Evolutionary conservation across 257 asterid genomes (phyloP).

Genomic region (Jacaranda copaia): DNA sequence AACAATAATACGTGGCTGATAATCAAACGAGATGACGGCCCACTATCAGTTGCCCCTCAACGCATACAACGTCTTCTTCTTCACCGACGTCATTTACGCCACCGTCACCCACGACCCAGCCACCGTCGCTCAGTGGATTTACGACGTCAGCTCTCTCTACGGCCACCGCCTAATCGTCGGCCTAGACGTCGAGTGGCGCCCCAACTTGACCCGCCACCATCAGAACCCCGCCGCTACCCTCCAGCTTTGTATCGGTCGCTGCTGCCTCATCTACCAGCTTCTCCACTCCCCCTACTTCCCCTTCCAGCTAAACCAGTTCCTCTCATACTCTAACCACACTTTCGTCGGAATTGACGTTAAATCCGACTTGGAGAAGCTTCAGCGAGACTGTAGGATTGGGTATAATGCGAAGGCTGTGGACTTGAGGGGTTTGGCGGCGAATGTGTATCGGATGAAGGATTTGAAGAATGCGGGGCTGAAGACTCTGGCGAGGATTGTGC

Average conservation of each 20-base stretch:
- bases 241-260: constrained; percentile 50
- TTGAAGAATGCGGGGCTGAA: constrained; percentile 39
- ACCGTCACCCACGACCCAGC: constrained; percentile 43
- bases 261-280: constrained; percentile 52
- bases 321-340: constrained; percentile 37
- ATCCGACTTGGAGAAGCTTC: constrained; percentile 47
- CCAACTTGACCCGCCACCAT: constrained; percentile 13
- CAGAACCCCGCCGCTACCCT: constrained; percentile 53
- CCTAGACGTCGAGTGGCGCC: constrained; percentile 58
- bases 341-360: constrained; percentile 50
- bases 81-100: constrained; percentile 38
- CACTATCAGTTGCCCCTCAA: constrained; percentile 24
- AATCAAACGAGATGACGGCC: neutral
- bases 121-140: constrained; percentile 41
- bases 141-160: constrained; percentile 30
- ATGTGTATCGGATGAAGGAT: constrained; percentile 17
- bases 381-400: constrained; percentile 41
- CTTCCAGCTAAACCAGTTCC: constrained; percentile 35
- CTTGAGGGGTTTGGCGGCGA: constrained; percentile 45
- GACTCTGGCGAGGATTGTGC: constrained; percentile 41
- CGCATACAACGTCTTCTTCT: constrained; percentile 38
- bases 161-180: constrained; percentile 47
- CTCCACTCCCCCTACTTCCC: constrained; percentile 44
- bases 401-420: constrained; percentile 37
- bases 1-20: neutral